Conservation (phyloP, 192 early-diverging fungal genomes). For the Bifiguratus adelaidae region DNA sequence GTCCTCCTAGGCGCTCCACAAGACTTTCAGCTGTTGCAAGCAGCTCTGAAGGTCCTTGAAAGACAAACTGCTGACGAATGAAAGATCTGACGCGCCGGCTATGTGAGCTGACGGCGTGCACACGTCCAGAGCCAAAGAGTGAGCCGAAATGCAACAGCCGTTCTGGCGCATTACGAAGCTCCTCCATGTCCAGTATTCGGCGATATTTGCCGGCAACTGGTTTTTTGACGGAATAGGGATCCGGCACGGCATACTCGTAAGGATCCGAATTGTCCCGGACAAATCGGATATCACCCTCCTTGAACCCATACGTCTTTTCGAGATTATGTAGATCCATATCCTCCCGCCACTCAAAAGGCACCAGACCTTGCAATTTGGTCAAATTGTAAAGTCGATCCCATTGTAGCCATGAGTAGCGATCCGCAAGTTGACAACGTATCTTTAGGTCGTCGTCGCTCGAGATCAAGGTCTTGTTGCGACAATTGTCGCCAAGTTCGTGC, state of each 20-base stretch:
- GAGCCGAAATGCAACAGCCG: slow-evolving; percentile 26
- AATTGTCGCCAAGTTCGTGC: not conserved
- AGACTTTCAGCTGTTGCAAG: slow-evolving; percentile 10
- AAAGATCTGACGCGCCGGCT: slow-evolving; percentile 1
- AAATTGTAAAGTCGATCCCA: slow-evolving; percentile 12
- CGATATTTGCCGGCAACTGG: slow-evolving; percentile 3
- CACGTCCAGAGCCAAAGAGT: slow-evolving; percentile 21
- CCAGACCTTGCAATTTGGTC: not conserved
- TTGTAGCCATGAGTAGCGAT: slow-evolving; percentile 2
- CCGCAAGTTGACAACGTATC: not conserved
- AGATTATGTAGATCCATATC: slow-evolving; percentile 1
- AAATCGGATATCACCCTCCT: slow-evolving; percentile 11
- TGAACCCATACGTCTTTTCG: not conserved
- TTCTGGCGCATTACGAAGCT: slow-evolving; percentile 17
- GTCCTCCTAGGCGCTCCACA: slow-evolving; percentile 7
- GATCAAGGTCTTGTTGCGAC: not conserved
- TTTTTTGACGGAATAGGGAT: not conserved
- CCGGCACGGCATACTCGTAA: slow-evolving; percentile 1
- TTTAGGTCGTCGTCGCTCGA: not conserved
- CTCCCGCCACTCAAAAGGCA: slow-evolving; percentile 1
- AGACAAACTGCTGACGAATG: slow-evolving; percentile 17
- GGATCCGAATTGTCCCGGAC: slow-evolving; percentile 12
- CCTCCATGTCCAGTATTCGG: slow-evolving; percentile 6
- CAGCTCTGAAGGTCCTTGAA: slow-evolving; percentile 13
- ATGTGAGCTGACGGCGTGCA: slow-evolving; percentile 9